phyloP scores from a whole-genome alignment of 495 filamentous ascomycete species.

The Emericellopsis terricola region DNA sequence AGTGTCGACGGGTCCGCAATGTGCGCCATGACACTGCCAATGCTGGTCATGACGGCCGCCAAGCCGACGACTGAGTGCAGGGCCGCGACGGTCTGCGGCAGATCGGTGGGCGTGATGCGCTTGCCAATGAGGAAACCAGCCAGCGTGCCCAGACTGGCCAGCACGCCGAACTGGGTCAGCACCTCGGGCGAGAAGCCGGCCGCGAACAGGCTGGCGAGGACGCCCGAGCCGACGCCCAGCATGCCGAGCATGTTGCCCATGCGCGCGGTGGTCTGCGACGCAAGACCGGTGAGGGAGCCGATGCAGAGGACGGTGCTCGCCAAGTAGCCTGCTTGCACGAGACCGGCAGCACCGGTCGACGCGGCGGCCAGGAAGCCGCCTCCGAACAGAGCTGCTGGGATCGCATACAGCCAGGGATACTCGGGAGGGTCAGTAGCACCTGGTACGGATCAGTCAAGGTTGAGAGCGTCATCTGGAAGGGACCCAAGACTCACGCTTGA shows the following conservation, averaged over 20 bases:
- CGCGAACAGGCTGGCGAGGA: slow-evolving; percentile 57
- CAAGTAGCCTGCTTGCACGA: slow-evolving; percentile 67
- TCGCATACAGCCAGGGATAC: slow-evolving; percentile 65
- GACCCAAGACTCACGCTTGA: slow-evolving; percentile 34
- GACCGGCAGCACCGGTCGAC: slow-evolving; percentile 55
- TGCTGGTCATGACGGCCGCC: slow-evolving; percentile 64
- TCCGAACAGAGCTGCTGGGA: slow-evolving; percentile 55
- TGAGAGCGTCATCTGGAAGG: too few relatives aligned
- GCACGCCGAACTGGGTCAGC: slow-evolving; percentile 48
- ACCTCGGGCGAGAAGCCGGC: slow-evolving; percentile 61
- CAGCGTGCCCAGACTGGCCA: slow-evolving; percentile 50
- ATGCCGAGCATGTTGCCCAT: slow-evolving; percentile 70
- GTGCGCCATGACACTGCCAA: slow-evolving; percentile 61
- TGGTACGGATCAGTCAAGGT: slow-evolving; percentile 10
- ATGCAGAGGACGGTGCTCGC: slow-evolving; percentile 67
- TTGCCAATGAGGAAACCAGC: slow-evolving; percentile 49
- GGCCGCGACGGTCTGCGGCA: slow-evolving; percentile 68
- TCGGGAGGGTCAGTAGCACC: slow-evolving; percentile 61
- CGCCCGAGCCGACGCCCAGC: slow-evolving; percentile 57
- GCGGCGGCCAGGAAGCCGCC: slow-evolving; percentile 62
- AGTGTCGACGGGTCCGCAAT: slow-evolving; percentile 51
- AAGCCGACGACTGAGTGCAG: slow-evolving; percentile 71
- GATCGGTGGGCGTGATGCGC: slow-evolving; percentile 60
- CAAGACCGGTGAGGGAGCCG: slow-evolving; percentile 49
- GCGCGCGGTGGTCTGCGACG: slow-evolving; percentile 58